Evolutionary conservation across 768 basidiomycete genomes (phyloP).

Genomic region (Boletus barrowsii): DNA sequence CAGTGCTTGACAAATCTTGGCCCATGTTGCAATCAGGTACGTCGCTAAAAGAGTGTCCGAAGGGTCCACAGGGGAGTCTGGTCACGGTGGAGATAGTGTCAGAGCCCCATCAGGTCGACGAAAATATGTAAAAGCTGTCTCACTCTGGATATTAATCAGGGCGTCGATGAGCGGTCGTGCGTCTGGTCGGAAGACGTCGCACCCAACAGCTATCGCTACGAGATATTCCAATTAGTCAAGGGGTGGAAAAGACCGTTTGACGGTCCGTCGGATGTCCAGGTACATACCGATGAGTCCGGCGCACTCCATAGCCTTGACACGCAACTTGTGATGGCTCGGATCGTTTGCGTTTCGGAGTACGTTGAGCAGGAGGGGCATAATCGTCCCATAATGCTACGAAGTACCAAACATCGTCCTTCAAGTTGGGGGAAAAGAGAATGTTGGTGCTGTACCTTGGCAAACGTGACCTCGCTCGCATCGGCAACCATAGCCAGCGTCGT

Average conservation of each 20-base stretch:
- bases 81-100: background rate
- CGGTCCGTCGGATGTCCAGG: background rate
- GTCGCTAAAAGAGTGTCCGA: conserved; percentile 68
- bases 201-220: conserved; percentile 81
- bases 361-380: conserved; percentile 79
- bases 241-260: background rate
- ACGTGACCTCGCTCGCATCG: conserved; percentile 76
- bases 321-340: conserved; percentile 61
- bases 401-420: background rate
- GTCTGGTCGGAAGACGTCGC: conserved; percentile 74
- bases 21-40: conserved; percentile 85
- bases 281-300: conserved; percentile 76
- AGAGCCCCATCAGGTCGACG: background rate
- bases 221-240: background rate
- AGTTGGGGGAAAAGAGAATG: background rate
- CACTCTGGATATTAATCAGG: conserved; percentile 77
- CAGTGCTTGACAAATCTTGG: conserved; percentile 81
- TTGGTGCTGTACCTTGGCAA: conserved; percentile 52
- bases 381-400: conserved; percentile 63
- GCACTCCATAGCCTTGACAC: conserved; percentile 89
- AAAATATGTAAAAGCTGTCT: conserved; percentile 12
- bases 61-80: conserved; percentile 67
- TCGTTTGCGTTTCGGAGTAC: conserved; percentile 72
- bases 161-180: conserved; percentile 67
- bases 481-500: conserved; percentile 90